phyloP scores from a whole-genome alignment of 2,329 filamentous ascomycete species.

The Pestalotiopsis sp. region DNA sequence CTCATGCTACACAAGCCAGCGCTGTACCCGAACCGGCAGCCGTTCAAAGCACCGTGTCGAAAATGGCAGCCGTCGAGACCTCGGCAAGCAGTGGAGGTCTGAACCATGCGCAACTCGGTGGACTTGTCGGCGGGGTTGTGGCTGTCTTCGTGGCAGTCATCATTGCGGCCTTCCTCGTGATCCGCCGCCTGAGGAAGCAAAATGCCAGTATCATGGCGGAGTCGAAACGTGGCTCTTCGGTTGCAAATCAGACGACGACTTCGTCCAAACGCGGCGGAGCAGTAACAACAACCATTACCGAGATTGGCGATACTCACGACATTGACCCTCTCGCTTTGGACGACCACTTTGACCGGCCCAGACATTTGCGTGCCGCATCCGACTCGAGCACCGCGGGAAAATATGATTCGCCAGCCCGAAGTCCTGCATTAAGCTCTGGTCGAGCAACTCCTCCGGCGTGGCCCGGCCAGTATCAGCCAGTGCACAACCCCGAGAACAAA shows the following conservation, averaged over 20 bases:
- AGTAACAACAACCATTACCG: conserved; percentile 38
- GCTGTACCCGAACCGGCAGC: conserved; percentile 38
- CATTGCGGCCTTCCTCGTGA: conserved; percentile 46
- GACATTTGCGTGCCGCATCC: conserved; percentile 19
- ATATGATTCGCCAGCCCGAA: conserved; percentile 19
- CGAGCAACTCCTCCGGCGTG: conserved; percentile 22
- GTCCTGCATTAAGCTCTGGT: conserved; percentile 20
- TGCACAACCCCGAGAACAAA: conserved; percentile 20
- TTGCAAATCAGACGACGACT: conserved; percentile 30
- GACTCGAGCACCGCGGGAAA: conserved; percentile 16
- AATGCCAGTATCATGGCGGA: conserved; percentile 38
- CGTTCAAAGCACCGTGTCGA: conserved; percentile 44
- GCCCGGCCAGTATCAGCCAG: conserved; percentile 18
- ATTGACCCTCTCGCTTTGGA: conserved; percentile 36
- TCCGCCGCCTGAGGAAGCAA: conserved; percentile 46
- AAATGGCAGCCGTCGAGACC: conserved; percentile 34
- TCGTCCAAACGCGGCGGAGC: conserved; percentile 37
- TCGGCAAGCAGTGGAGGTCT: conserved; percentile 29
- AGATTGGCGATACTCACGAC: conserved; percentile 38
- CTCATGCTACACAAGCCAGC: conserved; percentile 24
- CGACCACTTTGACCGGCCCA: conserved; percentile 12
- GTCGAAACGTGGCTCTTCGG: conserved; percentile 34
- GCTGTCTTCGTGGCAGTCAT: conserved; percentile 49
- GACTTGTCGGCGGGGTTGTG: conserved; percentile 53
- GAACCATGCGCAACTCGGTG: conserved; percentile 45